These are phyloP conservation scores for Cystofilobasidium macerans DNA, from an alignment of 768 basidiomycete species.

Conservation along the genomic window DNA sequence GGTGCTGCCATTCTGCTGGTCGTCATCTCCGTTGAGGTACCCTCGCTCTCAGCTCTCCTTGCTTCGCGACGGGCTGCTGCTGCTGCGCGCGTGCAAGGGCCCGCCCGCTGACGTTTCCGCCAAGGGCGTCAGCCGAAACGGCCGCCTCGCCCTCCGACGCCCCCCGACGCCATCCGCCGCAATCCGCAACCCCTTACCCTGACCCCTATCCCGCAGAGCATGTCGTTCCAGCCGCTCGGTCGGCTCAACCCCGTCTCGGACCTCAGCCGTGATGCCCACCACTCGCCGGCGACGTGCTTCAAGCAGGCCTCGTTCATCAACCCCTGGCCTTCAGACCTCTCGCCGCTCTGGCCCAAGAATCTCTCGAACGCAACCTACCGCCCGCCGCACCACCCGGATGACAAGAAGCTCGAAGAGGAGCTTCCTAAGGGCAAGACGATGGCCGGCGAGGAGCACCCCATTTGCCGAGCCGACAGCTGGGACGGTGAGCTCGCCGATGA, in stretches of 20 bases:
- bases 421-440: not conserved
- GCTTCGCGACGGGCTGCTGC: too few relatives aligned
- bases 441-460: conserved; percentile 8
- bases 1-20: too few relatives aligned
- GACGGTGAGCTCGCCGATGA: not conserved
- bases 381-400: conserved; percentile 11
- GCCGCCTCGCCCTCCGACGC: too few relatives aligned
- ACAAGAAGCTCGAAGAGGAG: conserved; percentile 2
- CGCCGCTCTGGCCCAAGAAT: conserved; percentile 8
- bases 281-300: not conserved
- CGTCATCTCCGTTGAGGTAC: too few relatives aligned
- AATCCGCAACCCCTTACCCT: not conserved
- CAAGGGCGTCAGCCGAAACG: too few relatives aligned
- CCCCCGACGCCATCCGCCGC: too few relatives aligned
- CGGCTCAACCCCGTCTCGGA: conserved; percentile 2
- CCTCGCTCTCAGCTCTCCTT: too few relatives aligned
- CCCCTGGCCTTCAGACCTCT: conserved; percentile 20
- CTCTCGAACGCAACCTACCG: conserved; percentile 7
- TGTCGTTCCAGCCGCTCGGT: conserved; percentile 2
- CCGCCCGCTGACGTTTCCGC: too few relatives aligned
- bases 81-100: too few relatives aligned
- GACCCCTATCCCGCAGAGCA: not conserved
- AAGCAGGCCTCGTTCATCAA: conserved; percentile 17
- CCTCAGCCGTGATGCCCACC: not conserved
- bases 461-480: not conserved